phyloP scores from a whole-genome alignment of 805 yeast species.

The Teunomyces atbi region DNA sequence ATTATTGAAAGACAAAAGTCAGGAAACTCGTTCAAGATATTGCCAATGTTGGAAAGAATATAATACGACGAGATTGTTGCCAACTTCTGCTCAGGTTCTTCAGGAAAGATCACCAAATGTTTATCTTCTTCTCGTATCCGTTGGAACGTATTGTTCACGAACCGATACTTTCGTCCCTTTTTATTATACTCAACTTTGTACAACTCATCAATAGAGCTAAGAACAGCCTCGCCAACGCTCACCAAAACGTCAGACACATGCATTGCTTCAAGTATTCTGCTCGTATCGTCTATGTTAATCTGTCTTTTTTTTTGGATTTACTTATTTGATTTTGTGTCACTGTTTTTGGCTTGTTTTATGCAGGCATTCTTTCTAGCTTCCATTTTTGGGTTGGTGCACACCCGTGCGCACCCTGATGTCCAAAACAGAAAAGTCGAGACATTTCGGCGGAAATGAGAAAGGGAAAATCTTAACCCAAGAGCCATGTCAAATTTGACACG shows the following conservation, averaged over 20 bases:
- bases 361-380: no score
- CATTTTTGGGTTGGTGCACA: no score
- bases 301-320: not conserved
- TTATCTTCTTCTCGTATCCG: constrained; percentile 49
- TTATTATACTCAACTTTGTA: constrained; percentile 36
- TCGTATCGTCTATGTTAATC: no score
- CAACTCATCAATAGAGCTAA: constrained; percentile 32
- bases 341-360: no score
- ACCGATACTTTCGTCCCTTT: constrained; percentile 49
- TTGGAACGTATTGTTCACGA: constrained; percentile 48
- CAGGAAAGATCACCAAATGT: constrained; percentile 42
- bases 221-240: constrained; percentile 33
- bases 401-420: no score
- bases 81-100: constrained; percentile 24
- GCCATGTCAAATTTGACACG: not conserved
- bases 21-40: constrained; percentile 31
- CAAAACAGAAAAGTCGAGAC: no score
- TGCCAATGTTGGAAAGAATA: constrained; percentile 41
- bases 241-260: constrained; percentile 34
- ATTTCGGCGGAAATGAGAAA: no score
- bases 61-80: constrained; percentile 44
- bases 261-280: not conserved
- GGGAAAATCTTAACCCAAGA: not conserved
- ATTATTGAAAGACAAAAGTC: constrained; percentile 48
- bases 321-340: not conserved